These are phyloP conservation scores for Ogataea angusta DNA, from an alignment of 805 yeast species.

Conservation along the genomic window DNA sequence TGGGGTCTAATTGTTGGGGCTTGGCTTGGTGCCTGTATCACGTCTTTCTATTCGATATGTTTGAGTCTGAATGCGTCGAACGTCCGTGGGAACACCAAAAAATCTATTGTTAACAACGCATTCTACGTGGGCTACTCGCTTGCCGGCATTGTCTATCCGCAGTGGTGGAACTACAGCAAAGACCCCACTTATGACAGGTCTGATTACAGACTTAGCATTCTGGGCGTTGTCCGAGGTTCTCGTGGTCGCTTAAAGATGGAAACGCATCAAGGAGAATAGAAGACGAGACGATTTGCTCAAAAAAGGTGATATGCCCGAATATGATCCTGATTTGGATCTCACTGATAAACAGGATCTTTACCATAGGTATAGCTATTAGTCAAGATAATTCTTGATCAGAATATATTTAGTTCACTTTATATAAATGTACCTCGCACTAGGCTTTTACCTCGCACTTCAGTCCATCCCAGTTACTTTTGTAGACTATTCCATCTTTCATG, in stretches of 20 bases:
- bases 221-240: constrained; percentile 26
- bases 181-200: constrained; percentile 60
- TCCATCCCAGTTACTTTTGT: constrained; percentile 7
- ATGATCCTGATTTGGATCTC: constrained; percentile 23
- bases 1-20: constrained; percentile 23
- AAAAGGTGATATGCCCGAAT: constrained; percentile 12
- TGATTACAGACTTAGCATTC: constrained; percentile 47
- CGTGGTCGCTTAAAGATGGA: constrained; percentile 27
- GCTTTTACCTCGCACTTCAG: too few species aligned
- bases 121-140: constrained; percentile 59
- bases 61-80: constrained; percentile 32
- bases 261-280: constrained; percentile 25
- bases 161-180: constrained; percentile 53
- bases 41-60: constrained; percentile 18
- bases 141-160: constrained; percentile 68
- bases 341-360: constrained; percentile 28
- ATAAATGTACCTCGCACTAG: too few species aligned
- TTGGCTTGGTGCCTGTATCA: constrained; percentile 23
- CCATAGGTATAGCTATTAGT: constrained; percentile 27
- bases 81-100: constrained; percentile 68
- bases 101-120: constrained; percentile 53
- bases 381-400: too few species aligned
- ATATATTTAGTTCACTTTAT: too few species aligned
- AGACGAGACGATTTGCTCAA: constrained; percentile 18
- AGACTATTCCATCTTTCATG: constrained; percentile 28